Evolutionary conservation across 1,139 yeast genomes (phyloP).

Genomic region (Geotrichum histeridarum): DNA sequence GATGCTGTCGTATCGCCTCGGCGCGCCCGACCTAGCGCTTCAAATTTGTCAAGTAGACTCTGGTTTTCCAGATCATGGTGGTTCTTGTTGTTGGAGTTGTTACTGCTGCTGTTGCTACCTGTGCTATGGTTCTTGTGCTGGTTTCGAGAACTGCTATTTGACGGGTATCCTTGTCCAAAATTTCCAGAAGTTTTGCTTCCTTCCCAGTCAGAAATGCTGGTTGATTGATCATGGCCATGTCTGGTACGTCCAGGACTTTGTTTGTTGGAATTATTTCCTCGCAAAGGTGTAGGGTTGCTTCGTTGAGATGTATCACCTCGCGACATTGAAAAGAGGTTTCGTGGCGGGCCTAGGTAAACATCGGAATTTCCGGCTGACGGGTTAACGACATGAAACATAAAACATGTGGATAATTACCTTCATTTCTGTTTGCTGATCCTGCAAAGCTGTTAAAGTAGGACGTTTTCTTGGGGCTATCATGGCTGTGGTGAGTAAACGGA

Average conservation of each 20-base stretch:
- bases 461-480: slow-evolving; percentile 12
- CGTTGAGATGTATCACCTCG: slow-evolving; percentile 2
- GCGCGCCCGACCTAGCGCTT: slow-evolving; percentile 18
- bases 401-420: slow-evolving; percentile 1
- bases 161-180: neutral
- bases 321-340: slow-evolving; percentile 7
- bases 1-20: slow-evolving; percentile 14
- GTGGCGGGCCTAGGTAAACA: slow-evolving; percentile 16
- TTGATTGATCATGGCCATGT: neutral
- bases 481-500: neutral
- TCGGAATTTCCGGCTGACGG: slow-evolving; percentile 5
- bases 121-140: slow-evolving; percentile 6
- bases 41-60: slow-evolving; percentile 17
- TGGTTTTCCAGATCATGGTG: slow-evolving; percentile 4
- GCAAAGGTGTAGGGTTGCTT: neutral
- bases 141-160: neutral
- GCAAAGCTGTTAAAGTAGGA: slow-evolving; percentile 13
- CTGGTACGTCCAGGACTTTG: slow-evolving; percentile 7
- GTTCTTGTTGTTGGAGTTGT: slow-evolving; percentile 4
- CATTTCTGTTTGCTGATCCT: slow-evolving; percentile 5
- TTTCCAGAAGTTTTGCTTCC: neutral
- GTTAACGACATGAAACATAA: neutral
- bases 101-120: slow-evolving; percentile 3
- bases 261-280: slow-evolving; percentile 3
- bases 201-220: slow-evolving; percentile 9